Percentiles rank a stretch among this genome's conserved stretches.
These are phyloP conservation scores for Pisolithus orientalis DNA, from an alignment of 768 basidiomycete species.

Conservation along the genomic window DNA sequence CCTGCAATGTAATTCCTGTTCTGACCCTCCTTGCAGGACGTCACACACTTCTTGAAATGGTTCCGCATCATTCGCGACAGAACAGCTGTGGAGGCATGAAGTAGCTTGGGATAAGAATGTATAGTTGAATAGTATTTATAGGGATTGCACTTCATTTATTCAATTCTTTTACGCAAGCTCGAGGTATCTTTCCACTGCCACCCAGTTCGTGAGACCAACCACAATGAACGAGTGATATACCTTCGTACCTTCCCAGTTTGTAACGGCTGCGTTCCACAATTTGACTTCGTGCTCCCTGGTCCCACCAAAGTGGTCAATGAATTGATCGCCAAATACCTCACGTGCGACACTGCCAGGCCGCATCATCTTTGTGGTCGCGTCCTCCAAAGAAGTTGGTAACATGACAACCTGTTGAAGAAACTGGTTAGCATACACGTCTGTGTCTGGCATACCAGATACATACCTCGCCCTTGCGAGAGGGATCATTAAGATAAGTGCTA, in stretches of 20 bases:
- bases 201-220: conserved; percentile 6
- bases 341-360: conserved; percentile 71
- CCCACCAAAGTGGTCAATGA: conserved; percentile 92
- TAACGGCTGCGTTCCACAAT: conserved; percentile 84
- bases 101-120: not conserved
- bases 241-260: conserved; percentile 83
- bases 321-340: conserved; percentile 80
- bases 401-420: conserved; percentile 48
- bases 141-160: not conserved
- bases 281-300: conserved; percentile 91
- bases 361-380: conserved; percentile 81
- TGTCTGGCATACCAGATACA: conserved; percentile 30
- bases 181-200: conserved; percentile 75
- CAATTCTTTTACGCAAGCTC: conserved; percentile 52
- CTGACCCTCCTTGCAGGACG: conserved; percentile 42
- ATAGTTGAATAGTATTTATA: not conserved
- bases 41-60: conserved; percentile 69
- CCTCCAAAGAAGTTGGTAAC: conserved; percentile 73
- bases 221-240: not conserved
- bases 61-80: conserved; percentile 32
- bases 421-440: conserved; percentile 5
- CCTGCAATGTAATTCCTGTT: not conserved
- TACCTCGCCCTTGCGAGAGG: conserved; percentile 51
- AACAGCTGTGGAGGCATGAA: not conserved
- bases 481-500: conserved; percentile 20